Evolutionary conservation across 1,284 basidiomycete genomes (phyloP), one percentile per base, ranked within the genome.

Genomic region (Neonothopanus nambi): DNA sequence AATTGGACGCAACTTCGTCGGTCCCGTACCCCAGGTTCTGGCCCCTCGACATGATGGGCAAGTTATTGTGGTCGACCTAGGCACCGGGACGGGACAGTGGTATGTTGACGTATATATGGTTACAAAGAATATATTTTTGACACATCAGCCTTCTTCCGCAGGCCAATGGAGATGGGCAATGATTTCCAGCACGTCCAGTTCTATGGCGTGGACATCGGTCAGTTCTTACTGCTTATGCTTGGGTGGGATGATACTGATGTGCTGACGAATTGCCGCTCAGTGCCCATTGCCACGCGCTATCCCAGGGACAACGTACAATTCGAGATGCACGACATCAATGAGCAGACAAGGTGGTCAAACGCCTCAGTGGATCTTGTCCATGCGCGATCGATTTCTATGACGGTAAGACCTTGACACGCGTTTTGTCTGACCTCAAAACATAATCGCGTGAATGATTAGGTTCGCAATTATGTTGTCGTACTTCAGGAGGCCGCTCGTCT

Each of bases 21-120:
- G 81, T 11, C 85, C 86, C 26, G 79, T 88, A 33, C 59, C 60
- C 24, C 71, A 82, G 52, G 68, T 79, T 20, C 72, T 91, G 51
- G 69, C 66, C 35, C 61, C 62, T 38, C 64, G 69, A 49, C 61
- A 65, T 4, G 65, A 61, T 30, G 69, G 73, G 54, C 73, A 72
- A 47, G 36, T 28, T 61, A 73, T 76, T 54, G 84, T 77, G 40
- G 72, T 91, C 37, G 88, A 91, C 66, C 62, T 89, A 26, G 82
- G 88, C 54, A 87, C 84, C 15, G 88, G 88, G 12, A 86, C 76
- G 17, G 88, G 88, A 11, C 70, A 67, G 69, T 91, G 88, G 88
- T 88, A 60, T 57, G 77, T 67, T 38, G n/a, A n/a, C n/a, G 56
- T 21, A 15, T 23, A n/a, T 18, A 42, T 33, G 30, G 54, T 57